A percentile compares a stretch with the other conserved stretches of the same genome.
These are phyloP conservation scores for Fraxinus cuspidata DNA, from an alignment of 257 asterid species.

Conservation along the genomic window DNA sequence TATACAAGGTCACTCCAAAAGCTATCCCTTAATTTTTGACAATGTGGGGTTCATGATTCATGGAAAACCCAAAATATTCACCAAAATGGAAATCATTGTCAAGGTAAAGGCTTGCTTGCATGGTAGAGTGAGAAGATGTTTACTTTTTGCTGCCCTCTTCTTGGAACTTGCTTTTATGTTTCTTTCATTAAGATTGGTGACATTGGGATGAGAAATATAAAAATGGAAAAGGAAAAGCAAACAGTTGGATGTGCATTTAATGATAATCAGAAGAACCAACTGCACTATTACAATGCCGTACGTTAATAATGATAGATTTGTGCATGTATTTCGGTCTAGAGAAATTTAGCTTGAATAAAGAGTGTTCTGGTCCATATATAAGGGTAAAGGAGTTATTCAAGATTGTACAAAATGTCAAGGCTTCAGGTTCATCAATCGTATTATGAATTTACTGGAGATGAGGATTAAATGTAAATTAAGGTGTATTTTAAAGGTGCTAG, in stretches of 20 bases:
- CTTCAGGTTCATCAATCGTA: not conserved
- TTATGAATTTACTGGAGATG: not conserved
- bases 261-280: not conserved
- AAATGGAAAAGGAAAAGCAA: not conserved
- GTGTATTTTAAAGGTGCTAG: not conserved
- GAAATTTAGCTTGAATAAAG: not conserved
- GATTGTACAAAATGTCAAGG: not conserved
- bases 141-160: not conserved
- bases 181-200: not conserved
- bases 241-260: not conserved
- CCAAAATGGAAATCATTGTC: constrained; percentile 54
- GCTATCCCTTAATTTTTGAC: constrained; percentile 49
- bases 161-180: not conserved
- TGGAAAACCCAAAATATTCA: constrained; percentile 59
- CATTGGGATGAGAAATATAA: not conserved
- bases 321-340: not conserved
- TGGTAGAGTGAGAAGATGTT: constrained; percentile 19
- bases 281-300: not conserved
- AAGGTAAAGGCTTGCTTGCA: constrained; percentile 47
- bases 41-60: constrained; percentile 69
- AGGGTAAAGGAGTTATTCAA: not conserved
- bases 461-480: not conserved
- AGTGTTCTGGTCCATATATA: not conserved
- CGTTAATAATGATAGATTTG: not conserved
- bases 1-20: constrained; percentile 36